phyloP scores from a whole-genome alignment of 495 filamentous ascomycete genomes.

The Talaromyces trachyspermus region DNA sequence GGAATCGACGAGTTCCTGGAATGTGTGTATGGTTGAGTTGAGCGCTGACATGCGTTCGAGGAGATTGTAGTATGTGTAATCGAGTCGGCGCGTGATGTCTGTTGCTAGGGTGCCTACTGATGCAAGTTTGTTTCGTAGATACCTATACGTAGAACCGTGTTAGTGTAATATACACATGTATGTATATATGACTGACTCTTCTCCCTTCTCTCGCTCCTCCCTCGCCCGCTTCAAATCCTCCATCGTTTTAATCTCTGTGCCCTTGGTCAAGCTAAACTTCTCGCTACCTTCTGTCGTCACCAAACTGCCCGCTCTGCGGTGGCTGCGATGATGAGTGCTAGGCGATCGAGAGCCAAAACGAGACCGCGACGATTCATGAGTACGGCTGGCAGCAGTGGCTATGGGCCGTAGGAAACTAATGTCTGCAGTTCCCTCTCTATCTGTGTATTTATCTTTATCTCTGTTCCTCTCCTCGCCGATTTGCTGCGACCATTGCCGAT shows the following conservation, averaged over 20 bases:
- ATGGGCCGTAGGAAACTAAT: slow-evolving; percentile 26
- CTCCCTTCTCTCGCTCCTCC: slow-evolving; percentile 34
- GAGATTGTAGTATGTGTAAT: slow-evolving; percentile 79
- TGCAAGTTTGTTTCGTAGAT: slow-evolving; percentile 29
- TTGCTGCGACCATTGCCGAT: no score
- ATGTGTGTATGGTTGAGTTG: slow-evolving; percentile 55
- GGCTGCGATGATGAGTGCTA: slow-evolving; percentile 5
- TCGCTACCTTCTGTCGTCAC: slow-evolving; percentile 25
- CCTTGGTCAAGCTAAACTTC: slow-evolving; percentile 21
- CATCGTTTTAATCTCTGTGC: slow-evolving; percentile 30
- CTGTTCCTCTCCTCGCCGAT: no score
- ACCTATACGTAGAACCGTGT: slow-evolving; percentile 18
- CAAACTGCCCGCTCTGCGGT: slow-evolving; percentile 28
- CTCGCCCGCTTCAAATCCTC: slow-evolving; percentile 36
- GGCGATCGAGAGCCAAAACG: slow-evolving; percentile 30
- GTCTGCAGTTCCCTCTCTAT: slow-evolving; percentile 23
- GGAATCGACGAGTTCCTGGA: slow-evolving; percentile 62
- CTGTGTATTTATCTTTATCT: slow-evolving; percentile 26
- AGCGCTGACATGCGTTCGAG: slow-evolving; percentile 68
- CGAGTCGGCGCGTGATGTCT: slow-evolving; percentile 63
- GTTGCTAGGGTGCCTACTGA: slow-evolving; percentile 36
- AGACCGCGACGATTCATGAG: slow-evolving; percentile 26
- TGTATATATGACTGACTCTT: slow-evolving; percentile 29
- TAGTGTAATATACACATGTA: background rate
- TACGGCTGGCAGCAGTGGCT: slow-evolving; percentile 5